A percentile compares a stretch with the other conserved stretches of the same genome.
Conservation (phyloP, 2,329 filamentous ascomycete species). For the Periconia sp. region DNA sequence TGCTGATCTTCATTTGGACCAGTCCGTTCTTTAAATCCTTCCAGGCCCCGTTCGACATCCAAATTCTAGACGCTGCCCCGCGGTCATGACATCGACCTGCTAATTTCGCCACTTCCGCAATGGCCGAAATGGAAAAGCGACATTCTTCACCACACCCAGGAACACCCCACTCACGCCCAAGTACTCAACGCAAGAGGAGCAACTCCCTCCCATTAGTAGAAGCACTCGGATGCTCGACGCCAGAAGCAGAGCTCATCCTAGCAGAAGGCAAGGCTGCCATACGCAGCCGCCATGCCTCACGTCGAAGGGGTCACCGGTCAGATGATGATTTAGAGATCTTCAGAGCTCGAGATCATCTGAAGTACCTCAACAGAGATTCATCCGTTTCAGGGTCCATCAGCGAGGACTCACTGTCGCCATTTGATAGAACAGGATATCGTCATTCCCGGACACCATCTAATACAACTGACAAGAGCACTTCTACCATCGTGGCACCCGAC, state of each 20-base stretch:
- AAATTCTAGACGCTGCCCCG: conserved; percentile 18
- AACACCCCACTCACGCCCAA: conserved; percentile 26
- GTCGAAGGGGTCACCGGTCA: conserved; percentile 27
- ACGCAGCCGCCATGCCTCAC: conserved; percentile 31
- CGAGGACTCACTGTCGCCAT: conserved; percentile 16
- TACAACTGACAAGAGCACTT: conserved; percentile 36
- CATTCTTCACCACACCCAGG: conserved; percentile 26
- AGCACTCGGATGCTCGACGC: conserved; percentile 42
- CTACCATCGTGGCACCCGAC: conserved; percentile 30
- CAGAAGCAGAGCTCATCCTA: conserved; percentile 42
- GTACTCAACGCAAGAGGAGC: conserved; percentile 37
- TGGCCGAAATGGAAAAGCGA: conserved; percentile 32
- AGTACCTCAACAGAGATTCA: conserved; percentile 27
- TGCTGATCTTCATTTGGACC: conserved; percentile 24
- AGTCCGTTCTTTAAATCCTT: conserved; percentile 18
- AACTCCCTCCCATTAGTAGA: conserved; percentile 44
- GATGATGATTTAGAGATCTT: conserved; percentile 28
- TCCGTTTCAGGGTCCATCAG: conserved; percentile 14
- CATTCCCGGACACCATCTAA: conserved; percentile 38
- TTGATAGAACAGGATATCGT: conserved; percentile 8
- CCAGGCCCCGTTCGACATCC: conserved; percentile 11
- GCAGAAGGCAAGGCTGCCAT: conserved; percentile 43
- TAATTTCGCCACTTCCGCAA: conserved; percentile 22
- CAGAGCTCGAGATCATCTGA: conserved; percentile 37
- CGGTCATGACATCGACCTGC: conserved; percentile 28